Conservation (phyloP, 352 stramenopile species). For the Thalassiosira allenii region DNA sequence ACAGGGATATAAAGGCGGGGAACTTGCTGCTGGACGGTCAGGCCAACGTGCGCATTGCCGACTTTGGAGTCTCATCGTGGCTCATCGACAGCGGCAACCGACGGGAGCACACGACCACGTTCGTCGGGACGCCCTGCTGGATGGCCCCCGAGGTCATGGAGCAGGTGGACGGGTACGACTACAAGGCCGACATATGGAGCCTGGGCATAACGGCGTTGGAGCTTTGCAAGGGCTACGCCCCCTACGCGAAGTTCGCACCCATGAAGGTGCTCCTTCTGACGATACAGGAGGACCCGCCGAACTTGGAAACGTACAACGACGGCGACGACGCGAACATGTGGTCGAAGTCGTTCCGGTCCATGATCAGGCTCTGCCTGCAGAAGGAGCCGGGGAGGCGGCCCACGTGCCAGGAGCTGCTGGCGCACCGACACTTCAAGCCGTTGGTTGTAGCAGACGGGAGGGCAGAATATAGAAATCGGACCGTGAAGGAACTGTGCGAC, state of each 20-base stretch:
- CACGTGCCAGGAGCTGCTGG: slow-evolving; percentile 83
- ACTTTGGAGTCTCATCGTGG: slow-evolving; percentile 99
- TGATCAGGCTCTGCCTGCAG: slow-evolving; percentile 87
- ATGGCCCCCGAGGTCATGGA: slow-evolving; percentile 90
- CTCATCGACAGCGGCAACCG: slow-evolving; percentile 95
- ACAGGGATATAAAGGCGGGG: slow-evolving; percentile 98
- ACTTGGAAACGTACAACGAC: slow-evolving; percentile 81
- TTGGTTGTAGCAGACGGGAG: slow-evolving; percentile 45
- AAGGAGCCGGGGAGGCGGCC: slow-evolving; percentile 88
- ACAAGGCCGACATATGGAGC: slow-evolving; percentile 99
- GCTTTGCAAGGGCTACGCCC: slow-evolving; percentile 98
- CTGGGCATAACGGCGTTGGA: slow-evolving; percentile 99
- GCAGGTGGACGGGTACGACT: slow-evolving; percentile 91
- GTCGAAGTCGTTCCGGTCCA: slow-evolving; percentile 78
- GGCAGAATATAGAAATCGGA: slow-evolving; percentile 38
- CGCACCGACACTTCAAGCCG: slow-evolving; percentile 80
- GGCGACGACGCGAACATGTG: slow-evolving; percentile 64
- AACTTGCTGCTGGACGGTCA: slow-evolving; percentile 76
- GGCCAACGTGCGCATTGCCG: slow-evolving; percentile 96
- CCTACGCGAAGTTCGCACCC: slow-evolving; percentile 97
- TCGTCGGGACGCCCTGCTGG: slow-evolving; percentile 96
- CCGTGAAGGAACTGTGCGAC: slow-evolving; percentile 72
- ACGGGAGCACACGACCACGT: slow-evolving; percentile 95
- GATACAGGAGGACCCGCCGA: slow-evolving; percentile 95
- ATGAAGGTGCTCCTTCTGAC: slow-evolving; percentile 99